These are phyloP conservation scores for Fragaria nilgerrensis DNA, from an alignment of 306 rosid species.

Conservation along the genomic window DNA sequence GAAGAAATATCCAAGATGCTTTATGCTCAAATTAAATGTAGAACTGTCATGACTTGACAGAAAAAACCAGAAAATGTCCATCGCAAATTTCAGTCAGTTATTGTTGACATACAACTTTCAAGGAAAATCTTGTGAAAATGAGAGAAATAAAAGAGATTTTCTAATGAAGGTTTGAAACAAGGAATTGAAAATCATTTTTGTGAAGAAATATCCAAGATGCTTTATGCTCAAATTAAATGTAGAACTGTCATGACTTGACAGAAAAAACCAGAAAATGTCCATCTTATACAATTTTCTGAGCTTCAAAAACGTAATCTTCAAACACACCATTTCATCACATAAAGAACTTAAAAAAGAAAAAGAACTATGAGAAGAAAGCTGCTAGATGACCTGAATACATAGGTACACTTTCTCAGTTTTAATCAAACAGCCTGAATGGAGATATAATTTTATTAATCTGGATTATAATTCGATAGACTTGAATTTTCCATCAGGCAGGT, in stretches of 20 bases:
- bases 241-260: neutral
- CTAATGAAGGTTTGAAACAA: neutral
- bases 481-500: neutral
- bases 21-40: neutral
- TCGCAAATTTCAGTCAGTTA: slow-evolving; percentile 53
- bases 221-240: neutral
- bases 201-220: neutral
- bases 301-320: neutral
- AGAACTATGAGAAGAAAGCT: neutral
- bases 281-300: neutral
- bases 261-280: neutral
- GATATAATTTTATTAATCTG: neutral
- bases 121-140: neutral
- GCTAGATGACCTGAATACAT: neutral
- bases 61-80: neutral
- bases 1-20: neutral
- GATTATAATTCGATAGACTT: neutral
- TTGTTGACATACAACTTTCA: neutral
- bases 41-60: neutral
- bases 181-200: neutral
- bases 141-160: neutral
- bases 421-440: neutral
- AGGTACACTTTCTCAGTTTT: too few relatives aligned
- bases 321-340: neutral
- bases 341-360: neutral